A percentile compares a stretch with the other conserved stretches of the same genome.
phyloP scores from a whole-genome alignment of 148 eudicot genomes.

The Cornus kousa region DNA sequence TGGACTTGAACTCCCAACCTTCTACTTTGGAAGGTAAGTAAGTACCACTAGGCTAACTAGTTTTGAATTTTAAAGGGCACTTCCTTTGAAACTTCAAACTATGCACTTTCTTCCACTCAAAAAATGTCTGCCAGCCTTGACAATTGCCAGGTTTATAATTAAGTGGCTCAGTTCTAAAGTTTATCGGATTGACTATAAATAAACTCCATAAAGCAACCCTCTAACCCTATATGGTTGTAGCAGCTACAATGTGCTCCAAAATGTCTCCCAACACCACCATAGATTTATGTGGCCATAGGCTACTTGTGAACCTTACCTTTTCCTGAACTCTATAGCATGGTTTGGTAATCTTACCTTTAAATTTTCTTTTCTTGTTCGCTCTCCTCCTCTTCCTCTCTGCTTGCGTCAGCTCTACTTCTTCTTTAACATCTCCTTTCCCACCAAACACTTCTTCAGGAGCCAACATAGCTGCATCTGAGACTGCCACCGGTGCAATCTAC shows the following conservation, averaged over 20 bases:
- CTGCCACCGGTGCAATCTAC: slow-evolving; percentile 89
- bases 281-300: neutral
- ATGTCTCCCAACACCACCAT: neutral
- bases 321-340: neutral
- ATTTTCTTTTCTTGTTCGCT: slow-evolving; percentile 81
- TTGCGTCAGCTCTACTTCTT: slow-evolving; percentile 88
- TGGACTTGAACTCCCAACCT: too few species aligned
- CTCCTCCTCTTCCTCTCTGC: slow-evolving; percentile 82
- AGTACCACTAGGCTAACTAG: neutral
- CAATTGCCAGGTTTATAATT: neutral
- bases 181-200: neutral
- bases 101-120: neutral
- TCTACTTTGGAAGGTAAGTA: too few species aligned
- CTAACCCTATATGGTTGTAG: neutral
- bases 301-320: neutral
- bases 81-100: neutral
- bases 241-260: neutral
- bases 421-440: slow-evolving; percentile 87
- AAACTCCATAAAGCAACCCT: neutral
- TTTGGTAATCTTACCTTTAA: slow-evolving; percentile 53
- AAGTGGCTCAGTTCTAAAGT: neutral
- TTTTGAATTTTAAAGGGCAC: neutral
- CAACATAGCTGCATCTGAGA: slow-evolving; percentile 96
- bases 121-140: neutral
- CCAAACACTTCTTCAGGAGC: slow-evolving; percentile 95